phyloP scores from a whole-genome alignment of 306 rosid genomes.

The Castanea mollissima region DNA sequence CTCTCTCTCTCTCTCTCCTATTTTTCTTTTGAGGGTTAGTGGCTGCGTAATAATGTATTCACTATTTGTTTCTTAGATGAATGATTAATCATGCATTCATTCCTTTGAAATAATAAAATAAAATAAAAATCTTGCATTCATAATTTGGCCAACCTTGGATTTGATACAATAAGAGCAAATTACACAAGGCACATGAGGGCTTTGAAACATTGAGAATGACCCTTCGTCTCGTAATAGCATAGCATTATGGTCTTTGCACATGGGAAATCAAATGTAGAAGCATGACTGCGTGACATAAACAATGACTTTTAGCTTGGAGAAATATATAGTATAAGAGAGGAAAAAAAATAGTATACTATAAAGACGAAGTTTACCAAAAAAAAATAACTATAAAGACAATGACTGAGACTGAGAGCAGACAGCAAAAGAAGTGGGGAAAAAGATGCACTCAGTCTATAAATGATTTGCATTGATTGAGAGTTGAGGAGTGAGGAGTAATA shows the following conservation, averaged over 20 bases:
- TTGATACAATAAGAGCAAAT: neutral
- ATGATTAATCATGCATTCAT: neutral
- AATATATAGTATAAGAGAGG: too few relatives aligned
- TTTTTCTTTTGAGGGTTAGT: neutral
- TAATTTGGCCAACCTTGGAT: neutral
- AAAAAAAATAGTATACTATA: too few relatives aligned
- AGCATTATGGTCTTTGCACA: slow-evolving; percentile 20
- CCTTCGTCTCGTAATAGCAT: slow-evolving; percentile 5
- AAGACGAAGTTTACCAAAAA: neutral
- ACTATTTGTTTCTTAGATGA: neutral
- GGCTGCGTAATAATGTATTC: slow-evolving; percentile 11
- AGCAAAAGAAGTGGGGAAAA: slow-evolving; percentile 14
- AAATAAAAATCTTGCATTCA: neutral
- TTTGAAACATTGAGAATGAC: slow-evolving; percentile 10
- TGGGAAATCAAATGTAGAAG: slow-evolving; percentile 27
- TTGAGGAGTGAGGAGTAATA: slow-evolving; percentile 28
- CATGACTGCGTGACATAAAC: neutral
- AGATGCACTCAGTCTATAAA: slow-evolving; percentile 21
- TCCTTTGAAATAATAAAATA: too few relatives aligned
- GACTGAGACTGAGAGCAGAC: neutral
- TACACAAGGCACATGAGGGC: slow-evolving; percentile 9
- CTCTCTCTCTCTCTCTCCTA: neutral
- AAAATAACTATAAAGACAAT: too few relatives aligned
- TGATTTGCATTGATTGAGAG: slow-evolving; percentile 47
- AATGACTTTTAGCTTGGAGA: slow-evolving; percentile 5